Conservation (phyloP, 1,284 basidiomycete species). For the Puccinia brachypodii region DNA sequence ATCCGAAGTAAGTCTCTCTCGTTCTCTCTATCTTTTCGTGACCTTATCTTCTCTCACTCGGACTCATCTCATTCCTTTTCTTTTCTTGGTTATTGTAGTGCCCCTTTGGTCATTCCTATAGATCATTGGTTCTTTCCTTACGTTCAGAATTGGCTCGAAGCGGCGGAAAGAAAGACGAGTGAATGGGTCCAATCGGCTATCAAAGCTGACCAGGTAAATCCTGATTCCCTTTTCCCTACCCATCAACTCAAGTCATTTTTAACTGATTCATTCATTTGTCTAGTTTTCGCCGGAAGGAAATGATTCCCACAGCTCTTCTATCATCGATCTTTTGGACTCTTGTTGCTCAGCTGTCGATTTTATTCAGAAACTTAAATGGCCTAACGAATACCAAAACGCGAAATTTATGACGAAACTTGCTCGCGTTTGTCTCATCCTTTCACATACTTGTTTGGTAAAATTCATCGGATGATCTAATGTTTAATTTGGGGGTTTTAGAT, state of each 20-base stretch:
- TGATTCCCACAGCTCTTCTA: slow-evolving; percentile 89
- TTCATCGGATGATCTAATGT: background rate
- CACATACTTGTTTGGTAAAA: background rate
- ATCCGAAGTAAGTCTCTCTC: slow-evolving; percentile 25
- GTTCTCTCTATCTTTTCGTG: background rate
- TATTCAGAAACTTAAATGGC: slow-evolving; percentile 85
- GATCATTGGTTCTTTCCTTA: slow-evolving; percentile 79
- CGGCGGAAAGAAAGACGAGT: slow-evolving; percentile 82
- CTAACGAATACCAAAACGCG: slow-evolving; percentile 82
- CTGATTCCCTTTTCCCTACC: background rate
- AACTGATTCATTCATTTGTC: background rate
- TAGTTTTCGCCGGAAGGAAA: slow-evolving; percentile 81
- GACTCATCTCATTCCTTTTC: background rate
- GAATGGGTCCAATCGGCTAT: slow-evolving; percentile 95
- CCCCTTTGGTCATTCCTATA: slow-evolving; percentile 40
- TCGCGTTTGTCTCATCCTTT: slow-evolving; percentile 63
- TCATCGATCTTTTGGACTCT: slow-evolving; percentile 93
- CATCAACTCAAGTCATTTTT: background rate
- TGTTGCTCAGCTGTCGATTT: slow-evolving; percentile 86
- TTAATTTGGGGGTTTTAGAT: slow-evolving; percentile 62
- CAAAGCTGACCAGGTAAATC: slow-evolving; percentile 73
- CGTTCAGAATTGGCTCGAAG: slow-evolving; percentile 83
- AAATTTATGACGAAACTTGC: slow-evolving; percentile 83
- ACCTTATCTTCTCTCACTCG: background rate
- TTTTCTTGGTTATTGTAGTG: slow-evolving; percentile 34